Percentiles rank a stretch among this genome's conserved stretches.
Conservation (phyloP, 169 alveolate genomes). For the Plasmodium ovale region DNA sequence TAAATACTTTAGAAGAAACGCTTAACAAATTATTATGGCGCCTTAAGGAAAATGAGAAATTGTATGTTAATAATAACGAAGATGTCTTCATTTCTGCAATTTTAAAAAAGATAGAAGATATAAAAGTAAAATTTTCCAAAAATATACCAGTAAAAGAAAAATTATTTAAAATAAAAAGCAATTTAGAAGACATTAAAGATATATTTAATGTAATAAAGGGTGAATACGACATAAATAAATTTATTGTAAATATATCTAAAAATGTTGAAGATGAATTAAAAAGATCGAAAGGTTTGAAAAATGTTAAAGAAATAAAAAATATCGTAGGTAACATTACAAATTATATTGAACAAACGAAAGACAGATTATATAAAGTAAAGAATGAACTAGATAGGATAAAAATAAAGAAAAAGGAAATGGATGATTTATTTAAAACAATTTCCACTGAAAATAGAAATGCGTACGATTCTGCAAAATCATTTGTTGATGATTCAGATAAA, state of each 20-base stretch:
- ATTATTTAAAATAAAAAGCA: neutral
- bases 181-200: neutral
- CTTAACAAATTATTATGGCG: neutral
- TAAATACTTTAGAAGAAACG: no score
- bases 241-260: neutral
- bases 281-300: neutral
- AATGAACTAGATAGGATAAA: neutral
- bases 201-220: neutral
- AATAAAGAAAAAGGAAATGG: neutral
- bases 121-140: neutral
- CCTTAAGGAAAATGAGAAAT: neutral
- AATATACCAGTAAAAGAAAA: neutral
- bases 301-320: neutral
- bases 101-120: conserved; percentile 1
- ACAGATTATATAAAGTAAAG: neutral
- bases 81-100: neutral
- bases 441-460: neutral
- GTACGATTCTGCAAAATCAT: neutral
- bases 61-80: neutral
- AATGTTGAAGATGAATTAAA: neutral
- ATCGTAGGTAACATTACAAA: neutral
- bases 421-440: conserved; percentile 6
- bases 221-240: neutral
- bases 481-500: neutral
- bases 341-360: neutral